These are phyloP conservation scores for Gaeumannomyces tritici DNA, from an alignment of 2,329 filamentous ascomycete species.

Conservation along the genomic window DNA sequence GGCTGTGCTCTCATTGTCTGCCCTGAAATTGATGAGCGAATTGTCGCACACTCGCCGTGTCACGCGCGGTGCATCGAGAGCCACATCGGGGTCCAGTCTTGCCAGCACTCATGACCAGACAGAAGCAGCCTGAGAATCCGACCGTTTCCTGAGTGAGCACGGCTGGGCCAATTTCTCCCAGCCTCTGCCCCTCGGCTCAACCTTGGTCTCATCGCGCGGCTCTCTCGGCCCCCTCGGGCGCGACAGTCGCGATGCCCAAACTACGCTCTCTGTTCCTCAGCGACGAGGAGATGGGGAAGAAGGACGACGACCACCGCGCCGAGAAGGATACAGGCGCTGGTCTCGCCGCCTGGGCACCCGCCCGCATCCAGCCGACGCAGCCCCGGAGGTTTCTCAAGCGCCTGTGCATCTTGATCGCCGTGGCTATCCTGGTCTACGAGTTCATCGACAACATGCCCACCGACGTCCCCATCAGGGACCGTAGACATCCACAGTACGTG, in stretches of 20 bases:
- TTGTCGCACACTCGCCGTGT: not conserved
- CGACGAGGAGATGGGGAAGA: conserved; percentile 50
- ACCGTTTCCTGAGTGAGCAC: not conserved
- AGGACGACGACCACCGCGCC: conserved; percentile 45
- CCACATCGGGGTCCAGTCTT: not conserved
- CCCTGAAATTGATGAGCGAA: not conserved
- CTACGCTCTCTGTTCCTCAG: conserved; percentile 38
- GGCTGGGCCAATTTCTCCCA: not conserved
- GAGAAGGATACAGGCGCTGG: conserved; percentile 10
- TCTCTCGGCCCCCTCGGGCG: not conserved
- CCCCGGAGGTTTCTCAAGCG: conserved; percentile 46
- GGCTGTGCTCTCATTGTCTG: not conserved
- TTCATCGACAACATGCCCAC: conserved; percentile 55
- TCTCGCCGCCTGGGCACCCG: conserved; percentile 27
- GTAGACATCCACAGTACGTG: conserved; percentile 26
- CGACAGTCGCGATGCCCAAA: conserved; percentile 11
- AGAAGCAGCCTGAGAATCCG: not conserved
- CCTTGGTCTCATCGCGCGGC: not conserved
- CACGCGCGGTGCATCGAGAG: not conserved
- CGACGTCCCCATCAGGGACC: conserved; percentile 26
- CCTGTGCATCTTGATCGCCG: conserved; percentile 33
- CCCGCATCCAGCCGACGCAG: conserved; percentile 19
- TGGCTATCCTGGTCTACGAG: conserved; percentile 47
- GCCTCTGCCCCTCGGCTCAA: not conserved
- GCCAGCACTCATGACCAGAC: not conserved